Conservation (phyloP, 306 rosid genomes). For the Cyamopsis tetragonoloba region DNA sequence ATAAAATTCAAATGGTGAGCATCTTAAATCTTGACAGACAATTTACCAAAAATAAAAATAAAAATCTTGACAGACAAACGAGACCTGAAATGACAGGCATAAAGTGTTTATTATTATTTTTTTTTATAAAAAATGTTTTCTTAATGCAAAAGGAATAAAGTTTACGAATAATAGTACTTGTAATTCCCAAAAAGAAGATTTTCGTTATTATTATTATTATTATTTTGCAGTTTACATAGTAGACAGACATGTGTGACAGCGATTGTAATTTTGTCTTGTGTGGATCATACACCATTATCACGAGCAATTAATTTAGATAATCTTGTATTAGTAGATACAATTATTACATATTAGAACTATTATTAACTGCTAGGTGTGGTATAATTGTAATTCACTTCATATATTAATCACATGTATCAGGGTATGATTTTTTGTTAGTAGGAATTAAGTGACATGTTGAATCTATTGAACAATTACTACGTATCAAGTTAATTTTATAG, state of each 20-base stretch:
- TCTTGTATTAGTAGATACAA: background rate
- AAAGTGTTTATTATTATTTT: background rate
- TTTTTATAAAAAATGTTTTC: background rate
- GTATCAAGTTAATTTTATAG: too few species aligned
- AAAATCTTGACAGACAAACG: background rate
- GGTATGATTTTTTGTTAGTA: too few species aligned
- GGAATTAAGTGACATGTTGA: too few species aligned
- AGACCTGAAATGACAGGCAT: background rate
- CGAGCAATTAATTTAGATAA: constrained; percentile 2
- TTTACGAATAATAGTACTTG: background rate
- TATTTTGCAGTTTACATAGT: background rate
- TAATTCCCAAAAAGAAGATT: background rate
- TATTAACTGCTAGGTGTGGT: too few species aligned
- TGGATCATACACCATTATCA: constrained; percentile 19
- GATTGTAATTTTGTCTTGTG: constrained; percentile 29
- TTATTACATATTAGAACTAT: too few species aligned
- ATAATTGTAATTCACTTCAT: too few species aligned
- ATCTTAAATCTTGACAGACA: too few species aligned
- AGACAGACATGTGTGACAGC: constrained; percentile 28
- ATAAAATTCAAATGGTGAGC: background rate
- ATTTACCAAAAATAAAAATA: too few species aligned
- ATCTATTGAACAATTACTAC: too few species aligned
- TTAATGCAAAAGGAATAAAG: background rate
- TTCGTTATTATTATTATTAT: too few species aligned
- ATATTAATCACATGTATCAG: too few species aligned